Percentiles rank a stretch among this genome's conserved stretches.
Conservation (phyloP, 2,329 filamentous ascomycete genomes). For the Epichloe glyceriae region DNA sequence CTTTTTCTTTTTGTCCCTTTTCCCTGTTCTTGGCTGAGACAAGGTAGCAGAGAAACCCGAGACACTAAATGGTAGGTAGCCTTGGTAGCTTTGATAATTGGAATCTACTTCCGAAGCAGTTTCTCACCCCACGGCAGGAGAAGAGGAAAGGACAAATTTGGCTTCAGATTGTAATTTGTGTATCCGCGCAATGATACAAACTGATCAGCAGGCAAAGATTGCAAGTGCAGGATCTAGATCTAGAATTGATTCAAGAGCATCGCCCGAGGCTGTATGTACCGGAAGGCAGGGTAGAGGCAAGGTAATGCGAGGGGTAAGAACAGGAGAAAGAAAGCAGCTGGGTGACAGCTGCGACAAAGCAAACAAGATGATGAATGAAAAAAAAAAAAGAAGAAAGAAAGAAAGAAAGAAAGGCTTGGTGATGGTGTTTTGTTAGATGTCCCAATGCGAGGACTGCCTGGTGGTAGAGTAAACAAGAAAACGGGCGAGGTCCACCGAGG, state of each 20-base stretch:
- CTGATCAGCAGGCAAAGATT: not conserved
- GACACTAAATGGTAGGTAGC: not conserved
- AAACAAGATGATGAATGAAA: not conserved
- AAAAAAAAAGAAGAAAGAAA: no score
- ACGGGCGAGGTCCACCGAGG: no score
- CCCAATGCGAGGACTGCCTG: no score
- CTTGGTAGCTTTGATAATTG: not conserved
- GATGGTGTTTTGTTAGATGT: not conserved
- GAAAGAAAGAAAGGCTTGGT: not conserved
- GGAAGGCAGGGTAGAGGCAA: not conserved
- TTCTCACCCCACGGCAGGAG: not conserved
- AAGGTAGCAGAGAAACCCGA: not conserved
- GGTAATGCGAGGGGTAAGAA: not conserved
- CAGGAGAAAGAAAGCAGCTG: not conserved
- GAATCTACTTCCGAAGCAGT: not conserved
- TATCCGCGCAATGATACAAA: not conserved
- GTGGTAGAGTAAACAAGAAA: not conserved
- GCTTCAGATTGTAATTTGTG: not conserved
- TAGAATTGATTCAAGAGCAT: not conserved
- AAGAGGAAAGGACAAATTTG: constrained; percentile 4
- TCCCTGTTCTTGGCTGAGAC: not conserved
- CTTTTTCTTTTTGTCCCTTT: not conserved
- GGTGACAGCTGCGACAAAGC: not conserved
- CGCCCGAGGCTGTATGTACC: not conserved
- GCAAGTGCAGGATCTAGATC: not conserved